phyloP scores from a whole-genome alignment of 1,139 yeast species.

The Waltiozyma sp. region DNA sequence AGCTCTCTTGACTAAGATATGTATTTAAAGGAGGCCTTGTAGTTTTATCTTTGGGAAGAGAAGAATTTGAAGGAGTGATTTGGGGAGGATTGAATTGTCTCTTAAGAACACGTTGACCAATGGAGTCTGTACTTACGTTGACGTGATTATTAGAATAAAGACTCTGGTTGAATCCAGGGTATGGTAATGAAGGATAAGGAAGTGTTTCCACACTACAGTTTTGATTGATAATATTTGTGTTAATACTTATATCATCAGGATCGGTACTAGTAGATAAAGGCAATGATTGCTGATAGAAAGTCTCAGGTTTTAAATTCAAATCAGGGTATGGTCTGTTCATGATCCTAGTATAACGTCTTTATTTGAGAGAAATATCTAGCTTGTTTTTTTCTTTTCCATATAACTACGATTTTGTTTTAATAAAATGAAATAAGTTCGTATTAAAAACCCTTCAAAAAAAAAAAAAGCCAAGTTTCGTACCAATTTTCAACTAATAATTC shows the following conservation, averaged over 20 bases:
- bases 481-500: too few relatives aligned
- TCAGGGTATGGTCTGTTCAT: neutral
- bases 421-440: too few relatives aligned
- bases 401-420: too few relatives aligned
- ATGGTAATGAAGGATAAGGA: conserved; percentile 14
- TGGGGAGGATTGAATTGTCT: conserved; percentile 2
- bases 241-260: neutral
- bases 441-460: too few relatives aligned
- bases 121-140: conserved; percentile 11
- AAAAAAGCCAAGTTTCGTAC: too few relatives aligned
- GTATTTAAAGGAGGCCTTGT: neutral
- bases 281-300: neutral
- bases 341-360: too few relatives aligned
- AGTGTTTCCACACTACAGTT: conserved; percentile 1
- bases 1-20: neutral
- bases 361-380: too few relatives aligned
- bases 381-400: too few relatives aligned
- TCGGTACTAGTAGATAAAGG: neutral
- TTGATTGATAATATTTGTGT: neutral
- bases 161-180: conserved; percentile 8
- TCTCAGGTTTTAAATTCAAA: neutral
- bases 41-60: neutral
- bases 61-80: neutral
- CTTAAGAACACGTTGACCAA: conserved; percentile 7
- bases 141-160: conserved; percentile 1